A percentile compares a stretch with the other conserved stretches of the same genome.
Conservation (phyloP, 495 filamentous ascomycete genomes). For the Cetradonia linearis region DNA sequence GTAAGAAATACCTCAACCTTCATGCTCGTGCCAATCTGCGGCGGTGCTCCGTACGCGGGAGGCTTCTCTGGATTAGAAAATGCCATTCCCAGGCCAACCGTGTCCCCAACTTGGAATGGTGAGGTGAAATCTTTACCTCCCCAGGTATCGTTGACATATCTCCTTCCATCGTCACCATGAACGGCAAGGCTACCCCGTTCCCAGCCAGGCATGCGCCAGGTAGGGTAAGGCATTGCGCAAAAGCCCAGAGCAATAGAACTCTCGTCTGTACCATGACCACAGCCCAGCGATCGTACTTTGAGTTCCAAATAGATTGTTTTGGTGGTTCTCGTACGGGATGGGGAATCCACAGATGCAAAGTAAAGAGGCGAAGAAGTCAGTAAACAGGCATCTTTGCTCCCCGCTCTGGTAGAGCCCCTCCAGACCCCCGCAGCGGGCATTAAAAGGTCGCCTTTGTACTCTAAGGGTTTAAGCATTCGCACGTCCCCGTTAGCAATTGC, state of each 20-base stretch:
- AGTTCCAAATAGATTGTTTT: conserved; percentile 78
- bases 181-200: conserved; percentile 76
- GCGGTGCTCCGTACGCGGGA: conserved; percentile 25
- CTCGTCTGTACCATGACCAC: conserved; percentile 35
- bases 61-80: conserved; percentile 37
- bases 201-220: conserved; percentile 85
- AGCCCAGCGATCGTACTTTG: conserved; percentile 40
- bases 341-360: conserved; percentile 56
- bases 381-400: conserved; percentile 39
- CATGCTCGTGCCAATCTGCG: conserved; percentile 19
- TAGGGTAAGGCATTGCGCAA: conserved; percentile 70
- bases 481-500: conserved; percentile 37
- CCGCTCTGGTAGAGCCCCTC: conserved; percentile 33
- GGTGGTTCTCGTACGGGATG: conserved; percentile 41
- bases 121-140: conserved; percentile 69
- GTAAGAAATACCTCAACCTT: conserved; percentile 68
- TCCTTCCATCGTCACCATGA: conserved; percentile 82
- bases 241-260: conserved; percentile 69
- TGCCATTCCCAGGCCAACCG: conserved; percentile 60
- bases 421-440: conserved; percentile 32
- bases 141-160: conserved; percentile 76
- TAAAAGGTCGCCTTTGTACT: conserved; percentile 38
- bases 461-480: conserved; percentile 35
- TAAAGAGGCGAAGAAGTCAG: conserved; percentile 67
- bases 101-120: conserved; percentile 44